Evolutionary conservation across 2,329 filamentous ascomycete genomes (phyloP), one percentile per base, ranked within the genome.

Genomic region (Helminthosporium solani): DNA sequence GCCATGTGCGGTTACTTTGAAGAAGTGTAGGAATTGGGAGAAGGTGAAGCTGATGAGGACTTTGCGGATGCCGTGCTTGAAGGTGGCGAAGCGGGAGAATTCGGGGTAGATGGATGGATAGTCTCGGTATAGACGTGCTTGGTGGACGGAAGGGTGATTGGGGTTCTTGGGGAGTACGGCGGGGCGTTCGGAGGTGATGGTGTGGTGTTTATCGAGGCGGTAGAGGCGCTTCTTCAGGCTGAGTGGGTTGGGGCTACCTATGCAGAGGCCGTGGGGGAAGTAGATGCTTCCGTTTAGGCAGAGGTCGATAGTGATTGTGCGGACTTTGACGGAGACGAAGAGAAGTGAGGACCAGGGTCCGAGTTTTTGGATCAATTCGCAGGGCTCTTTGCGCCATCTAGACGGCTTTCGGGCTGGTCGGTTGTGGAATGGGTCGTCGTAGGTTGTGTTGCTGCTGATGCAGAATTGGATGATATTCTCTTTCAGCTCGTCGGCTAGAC

Each of bases 401-500:
- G 3, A 7, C 4, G 30, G 20, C 3, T 28, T 30, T 18, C 6
- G 7, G n/a, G 2, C 3, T 5, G 18, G 28, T 8, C 44, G 21
- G 11, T 30, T 35, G 7, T 47, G 27, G 14, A 25, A 33, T 18
- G 44, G 38, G 8, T 40, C 20, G 11, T 39, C 41, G 12, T 42
- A 33, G 7, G 11, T 14, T 18, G 35, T 40, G 9, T 41, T 42
- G 3, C 35, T 46, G 16, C 49, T 35, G 31, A 65, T 45, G 11
- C 59, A 63, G 33, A 45, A 56, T 3, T 52, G 40, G 1, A 67
- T 27, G 20, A 66, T 42, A 11, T 50, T 36, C 23, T 61, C 57
- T 28, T 67, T 67, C 0, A 67, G 25, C 19, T 68, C 64, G 0
- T 51, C 62, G 0, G 65, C 56, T 1, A 67, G 40, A 2, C 7